Conservation (phyloP, 2,329 filamentous ascomycete genomes). For the Aspergillus sp. region DNA sequence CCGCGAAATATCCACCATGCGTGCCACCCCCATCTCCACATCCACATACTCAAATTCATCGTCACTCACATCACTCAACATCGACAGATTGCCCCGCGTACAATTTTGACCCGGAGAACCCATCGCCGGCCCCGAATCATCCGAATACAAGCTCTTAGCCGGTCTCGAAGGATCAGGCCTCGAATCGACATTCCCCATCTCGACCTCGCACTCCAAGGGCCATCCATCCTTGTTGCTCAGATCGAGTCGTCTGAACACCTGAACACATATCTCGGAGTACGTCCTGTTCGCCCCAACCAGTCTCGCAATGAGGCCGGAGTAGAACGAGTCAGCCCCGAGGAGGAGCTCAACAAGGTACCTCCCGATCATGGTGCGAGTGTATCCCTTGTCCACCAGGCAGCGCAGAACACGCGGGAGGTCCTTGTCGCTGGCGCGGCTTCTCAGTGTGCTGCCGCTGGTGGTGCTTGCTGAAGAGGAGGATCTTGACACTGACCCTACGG, state of each 20-base stretch:
- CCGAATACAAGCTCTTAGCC: not conserved
- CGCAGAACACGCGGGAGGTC: not conserved
- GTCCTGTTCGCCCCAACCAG: not conserved
- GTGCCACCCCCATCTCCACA: not conserved
- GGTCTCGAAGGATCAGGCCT: not conserved
- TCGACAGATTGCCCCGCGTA: not conserved
- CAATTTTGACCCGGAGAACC: not conserved
- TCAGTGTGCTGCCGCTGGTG: not conserved
- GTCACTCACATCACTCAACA: not conserved
- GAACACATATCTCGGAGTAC: not conserved
- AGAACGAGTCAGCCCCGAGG: not conserved
- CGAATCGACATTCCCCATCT: not conserved
- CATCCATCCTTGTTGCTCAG: not conserved
- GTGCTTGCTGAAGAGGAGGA: not conserved
- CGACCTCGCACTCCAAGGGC: not conserved
- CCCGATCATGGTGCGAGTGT: not conserved
- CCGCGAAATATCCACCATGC: not conserved
- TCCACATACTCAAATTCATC: not conserved
- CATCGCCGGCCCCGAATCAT: not conserved
- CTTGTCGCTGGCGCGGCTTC: not conserved
- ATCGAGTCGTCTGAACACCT: not conserved
- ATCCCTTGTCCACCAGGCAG: not conserved
- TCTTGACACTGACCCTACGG: not conserved
- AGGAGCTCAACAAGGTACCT: not conserved
- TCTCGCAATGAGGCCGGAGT: not conserved